phyloP scores from a whole-genome alignment of 345 rosid species.

The Orychophragmus violaceus region DNA sequence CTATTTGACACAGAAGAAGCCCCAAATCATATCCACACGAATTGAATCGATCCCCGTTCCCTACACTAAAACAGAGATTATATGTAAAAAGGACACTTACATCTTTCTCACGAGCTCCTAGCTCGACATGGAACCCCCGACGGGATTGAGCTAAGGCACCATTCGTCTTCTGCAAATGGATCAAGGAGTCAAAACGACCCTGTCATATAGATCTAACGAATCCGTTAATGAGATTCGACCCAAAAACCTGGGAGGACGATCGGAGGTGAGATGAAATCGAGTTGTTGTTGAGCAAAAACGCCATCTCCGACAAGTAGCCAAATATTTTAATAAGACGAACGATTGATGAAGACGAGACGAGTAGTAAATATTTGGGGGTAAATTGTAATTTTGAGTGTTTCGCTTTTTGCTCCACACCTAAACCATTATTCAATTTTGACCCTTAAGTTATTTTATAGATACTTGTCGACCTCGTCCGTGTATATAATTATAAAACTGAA shows the following conservation, averaged over 20 bases:
- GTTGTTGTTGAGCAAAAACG: constrained; percentile 46
- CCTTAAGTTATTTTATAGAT: not conserved
- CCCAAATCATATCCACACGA: not conserved
- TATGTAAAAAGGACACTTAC: constrained; percentile 34
- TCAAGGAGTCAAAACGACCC: not conserved
- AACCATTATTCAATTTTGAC: not conserved
- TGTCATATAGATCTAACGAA: constrained; percentile 13
- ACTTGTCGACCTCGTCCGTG: not conserved
- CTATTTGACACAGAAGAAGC: too few species aligned
- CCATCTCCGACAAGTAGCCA: constrained; percentile 36
- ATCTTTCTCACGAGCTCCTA: constrained; percentile 85
- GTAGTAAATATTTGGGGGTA: not conserved
- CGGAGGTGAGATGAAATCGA: constrained; percentile 46
- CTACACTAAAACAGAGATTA: not conserved
- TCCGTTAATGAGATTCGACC: constrained; percentile 5
- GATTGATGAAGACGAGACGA: not conserved
- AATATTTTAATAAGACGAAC: not conserved
- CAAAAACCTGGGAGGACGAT: constrained; percentile 52
- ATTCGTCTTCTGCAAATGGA: constrained; percentile 35
- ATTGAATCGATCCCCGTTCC: not conserved
- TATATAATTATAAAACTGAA: not conserved
- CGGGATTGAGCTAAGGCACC: constrained; percentile 39
- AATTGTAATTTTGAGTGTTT: not conserved
- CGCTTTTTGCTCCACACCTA: not conserved
- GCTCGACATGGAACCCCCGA: constrained; percentile 69